Base-by-base conservation (phyloP, 78 protist species). In the Dictyostelium intermedium region DNA sequence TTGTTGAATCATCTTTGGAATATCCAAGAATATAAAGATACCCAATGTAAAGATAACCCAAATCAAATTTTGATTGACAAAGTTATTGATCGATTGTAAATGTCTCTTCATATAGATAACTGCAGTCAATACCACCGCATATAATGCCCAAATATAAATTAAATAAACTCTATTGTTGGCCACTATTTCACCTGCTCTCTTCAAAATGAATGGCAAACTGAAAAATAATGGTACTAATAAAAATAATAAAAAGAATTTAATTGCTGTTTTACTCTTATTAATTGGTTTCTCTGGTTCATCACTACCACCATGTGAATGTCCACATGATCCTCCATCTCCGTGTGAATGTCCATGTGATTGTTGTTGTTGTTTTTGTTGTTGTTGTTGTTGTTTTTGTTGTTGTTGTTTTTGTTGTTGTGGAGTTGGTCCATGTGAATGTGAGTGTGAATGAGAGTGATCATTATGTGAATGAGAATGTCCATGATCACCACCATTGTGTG, bases 1-100 rank as follows among this genome's bases (percentile, higher is more conserved):
- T 34, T 89, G 93, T 69, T 89, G 93, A n/a, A 89, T 89, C 93
- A 89, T 89, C 82, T 89, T 89, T 47, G 93, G 93, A 35, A 89
- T 89, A 37, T 89, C 93, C 35, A 89, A 73, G 45, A 89, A 73
- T 3, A 89, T 89, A 80, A 89, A 89, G 27, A 83, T 35, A 32
- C 85, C 93, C 25, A 89, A 35, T 47, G 93, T 56, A 32, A 80
- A 63, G 30, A 89, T 89, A 10, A 89, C 35, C 93, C 93, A 89
- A 23, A 80, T 47, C 5, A 89, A 84, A 69, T 89, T 89, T 53
- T 89, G 93, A 63, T 89, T 89, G 5, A 89, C 85, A 39, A 89
- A 89, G n/a, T 80, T 80, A 25, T 30, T 80, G 70, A 89, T 34
- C 4, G 93, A 50, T 11, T 63, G 70, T 60, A 47, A 23, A 8